Evolutionary conservation across 78 protist genomes (phyloP).

Genomic region (Isochrysis galbana): DNA sequence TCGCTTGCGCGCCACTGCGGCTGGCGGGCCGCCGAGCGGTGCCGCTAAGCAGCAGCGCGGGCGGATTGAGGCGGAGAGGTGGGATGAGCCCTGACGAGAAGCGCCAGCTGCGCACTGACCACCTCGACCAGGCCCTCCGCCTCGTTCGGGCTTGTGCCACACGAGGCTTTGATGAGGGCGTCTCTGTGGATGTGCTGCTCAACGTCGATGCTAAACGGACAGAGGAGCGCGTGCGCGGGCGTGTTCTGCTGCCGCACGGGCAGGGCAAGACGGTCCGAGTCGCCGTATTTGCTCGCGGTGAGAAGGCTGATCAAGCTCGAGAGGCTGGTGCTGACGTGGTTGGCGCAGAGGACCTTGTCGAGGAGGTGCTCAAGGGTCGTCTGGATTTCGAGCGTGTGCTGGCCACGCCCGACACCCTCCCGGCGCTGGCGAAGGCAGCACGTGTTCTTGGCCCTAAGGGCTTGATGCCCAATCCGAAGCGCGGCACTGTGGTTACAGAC

Average conservation of each 20-base stretch:
- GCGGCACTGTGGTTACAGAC: slow-evolving; percentile 28
- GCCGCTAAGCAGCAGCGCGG: too few relatives aligned
- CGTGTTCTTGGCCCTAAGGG: slow-evolving; percentile 38
- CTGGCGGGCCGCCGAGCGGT: too few relatives aligned
- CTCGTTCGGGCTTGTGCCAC: not conserved
- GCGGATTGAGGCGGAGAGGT: too few relatives aligned
- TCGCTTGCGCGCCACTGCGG: too few relatives aligned
- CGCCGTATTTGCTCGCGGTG: not conserved
- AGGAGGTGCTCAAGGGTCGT: not conserved
- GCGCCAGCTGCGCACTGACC: too few relatives aligned
- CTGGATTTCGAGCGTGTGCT: not conserved
- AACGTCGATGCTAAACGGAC: not conserved
- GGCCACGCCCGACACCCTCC: slow-evolving; percentile 43
- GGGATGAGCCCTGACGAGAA: too few relatives aligned
- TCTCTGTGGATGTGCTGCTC: not conserved
- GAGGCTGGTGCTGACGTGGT: slow-evolving; percentile 31
- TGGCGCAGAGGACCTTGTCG: slow-evolving; percentile 35
- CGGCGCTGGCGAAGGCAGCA: not conserved
- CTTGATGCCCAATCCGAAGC: slow-evolving; percentile 44
- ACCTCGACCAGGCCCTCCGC: not conserved
- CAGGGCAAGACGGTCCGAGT: not conserved
- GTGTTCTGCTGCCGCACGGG: not conserved
- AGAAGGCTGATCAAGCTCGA: not conserved
- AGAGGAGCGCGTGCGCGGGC: slow-evolving; percentile 12
- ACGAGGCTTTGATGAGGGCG: not conserved